Evolutionary conservation across 2,329 filamentous ascomycete genomes (phyloP).

Genomic region (Talaromyces marneffei): DNA sequence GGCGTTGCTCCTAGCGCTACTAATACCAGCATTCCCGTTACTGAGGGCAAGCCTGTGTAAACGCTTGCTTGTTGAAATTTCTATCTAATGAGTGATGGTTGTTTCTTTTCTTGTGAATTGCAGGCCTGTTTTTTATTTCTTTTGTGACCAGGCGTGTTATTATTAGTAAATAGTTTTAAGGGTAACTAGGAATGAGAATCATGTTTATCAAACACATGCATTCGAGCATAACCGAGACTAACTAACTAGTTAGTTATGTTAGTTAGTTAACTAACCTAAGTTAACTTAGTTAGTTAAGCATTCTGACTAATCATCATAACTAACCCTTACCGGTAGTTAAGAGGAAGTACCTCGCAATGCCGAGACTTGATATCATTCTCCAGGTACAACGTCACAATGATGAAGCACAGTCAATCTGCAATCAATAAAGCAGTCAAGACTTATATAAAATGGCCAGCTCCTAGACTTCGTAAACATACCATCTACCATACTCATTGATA

Average conservation of each 20-base stretch:
- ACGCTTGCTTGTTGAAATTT: not conserved
- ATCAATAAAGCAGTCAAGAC: not conserved
- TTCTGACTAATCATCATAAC: not conserved
- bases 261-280: too few species aligned
- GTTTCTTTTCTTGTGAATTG: not conserved
- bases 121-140: not conserved
- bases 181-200: not conserved
- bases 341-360: not conserved
- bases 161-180: not conserved
- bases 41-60: constrained; percentile 4
- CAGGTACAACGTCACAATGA: constrained; percentile 8
- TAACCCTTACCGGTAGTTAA: too few species aligned
- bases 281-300: too few species aligned
- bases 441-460: not conserved
- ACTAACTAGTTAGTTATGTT: too few species aligned
- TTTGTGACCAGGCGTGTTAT: not conserved
- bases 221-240: too few species aligned
- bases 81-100: not conserved
- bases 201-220: too few species aligned
- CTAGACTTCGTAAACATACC: not conserved
- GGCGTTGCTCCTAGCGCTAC: constrained; percentile 22
- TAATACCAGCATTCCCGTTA: constrained; percentile 6
- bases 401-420: not conserved
- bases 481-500: not conserved
- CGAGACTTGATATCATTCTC: constrained; percentile 3